Evolutionary conservation across 805 yeast species (phyloP), one percentile per base, ranked within the genome.

Genomic region (Candida coleopterorum): DNA sequence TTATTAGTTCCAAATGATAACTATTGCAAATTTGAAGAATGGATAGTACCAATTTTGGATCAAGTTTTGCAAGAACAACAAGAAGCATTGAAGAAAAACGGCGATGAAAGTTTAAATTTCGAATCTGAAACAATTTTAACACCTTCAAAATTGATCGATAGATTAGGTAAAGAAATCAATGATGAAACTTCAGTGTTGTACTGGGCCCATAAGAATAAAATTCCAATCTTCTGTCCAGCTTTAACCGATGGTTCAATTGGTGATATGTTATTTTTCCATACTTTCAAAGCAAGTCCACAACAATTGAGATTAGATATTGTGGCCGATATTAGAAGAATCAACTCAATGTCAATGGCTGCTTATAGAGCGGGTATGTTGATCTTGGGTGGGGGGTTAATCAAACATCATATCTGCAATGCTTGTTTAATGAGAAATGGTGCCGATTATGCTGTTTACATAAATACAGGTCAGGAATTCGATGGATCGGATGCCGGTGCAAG

Each of bases 341-440:
- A 93, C 64, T 80, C 95, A 39, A 72, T 90, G 81, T 81, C 97
- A 7, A 89, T 93, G 95, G 94, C 81, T 40, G 96, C 99, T 9
- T 74, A 83, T 22, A 75, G 72, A 47, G 97, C 99, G 5, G 97
- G 98, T 45, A 93, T 93, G 97, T 68, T 93, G 37, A 81, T 93
- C 44, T 74, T 93, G 34, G 98, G 99, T 40, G 98, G 98, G 52
- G 98, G 99, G 28, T 66, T 93, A 40, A 77, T 93, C 53, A 93
- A 93, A 66, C 99, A 93, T 59, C 99, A 93, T 58, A 93, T 93
- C 50, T 89, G 95, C 52, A 93, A 93, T 55, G 98, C 99, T 10
- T 90, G 97, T 58, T 70, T 93, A 50, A 93, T 93, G 99, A 83
- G 99, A 71, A 94, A 93, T 52, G 99, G 99, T 53, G 98, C 99